phyloP scores from a whole-genome alignment of 2,329 filamentous ascomycete genomes.

The Trichoderma lentiforme region DNA sequence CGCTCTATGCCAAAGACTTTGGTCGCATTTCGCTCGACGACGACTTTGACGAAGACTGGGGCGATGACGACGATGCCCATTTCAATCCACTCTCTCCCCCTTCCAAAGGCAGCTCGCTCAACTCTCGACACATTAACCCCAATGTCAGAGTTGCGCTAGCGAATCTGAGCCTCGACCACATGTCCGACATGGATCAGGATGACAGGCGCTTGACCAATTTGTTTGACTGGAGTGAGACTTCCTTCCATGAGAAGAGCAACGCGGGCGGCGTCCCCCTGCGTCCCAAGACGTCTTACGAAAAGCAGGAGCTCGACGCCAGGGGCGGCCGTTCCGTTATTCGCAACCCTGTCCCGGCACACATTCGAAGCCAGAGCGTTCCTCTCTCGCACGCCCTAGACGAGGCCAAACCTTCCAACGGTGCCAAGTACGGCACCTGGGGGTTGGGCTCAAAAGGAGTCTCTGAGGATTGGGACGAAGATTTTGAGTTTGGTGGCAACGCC shows the following conservation, averaged over 20 bases:
- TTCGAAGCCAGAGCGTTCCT: slow-evolving; percentile 78
- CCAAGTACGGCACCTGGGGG: slow-evolving; percentile 80
- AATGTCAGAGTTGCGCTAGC: slow-evolving; percentile 53
- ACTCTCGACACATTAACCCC: slow-evolving; percentile 51
- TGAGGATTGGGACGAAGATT: slow-evolving; percentile 89
- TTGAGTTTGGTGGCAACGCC: slow-evolving; percentile 63
- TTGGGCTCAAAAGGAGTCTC: slow-evolving; percentile 74
- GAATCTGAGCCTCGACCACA: slow-evolving; percentile 48
- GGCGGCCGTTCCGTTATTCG: slow-evolving; percentile 66
- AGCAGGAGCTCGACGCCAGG: slow-evolving; percentile 67
- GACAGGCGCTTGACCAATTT: slow-evolving; percentile 64
- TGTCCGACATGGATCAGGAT: slow-evolving; percentile 25
- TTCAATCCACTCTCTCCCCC: slow-evolving; percentile 59
- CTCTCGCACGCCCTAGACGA: slow-evolving; percentile 62
- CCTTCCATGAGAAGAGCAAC: slow-evolving; percentile 59
- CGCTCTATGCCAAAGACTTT: slow-evolving; percentile 40
- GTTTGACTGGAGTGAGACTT: slow-evolving; percentile 75
- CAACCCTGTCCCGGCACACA: slow-evolving; percentile 66
- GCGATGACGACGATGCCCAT: slow-evolving; percentile 49
- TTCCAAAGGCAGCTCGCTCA: slow-evolving; percentile 47
- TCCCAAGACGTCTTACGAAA: slow-evolving; percentile 72
- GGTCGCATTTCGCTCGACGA: slow-evolving; percentile 56
- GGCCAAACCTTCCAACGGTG: slow-evolving; percentile 49
- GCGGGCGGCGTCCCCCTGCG: slow-evolving; percentile 56
- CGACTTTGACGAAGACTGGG: slow-evolving; percentile 63